These are phyloP conservation scores for Boletus subparvulus DNA, from an alignment of 768 basidiomycete species.

Conservation along the genomic window DNA sequence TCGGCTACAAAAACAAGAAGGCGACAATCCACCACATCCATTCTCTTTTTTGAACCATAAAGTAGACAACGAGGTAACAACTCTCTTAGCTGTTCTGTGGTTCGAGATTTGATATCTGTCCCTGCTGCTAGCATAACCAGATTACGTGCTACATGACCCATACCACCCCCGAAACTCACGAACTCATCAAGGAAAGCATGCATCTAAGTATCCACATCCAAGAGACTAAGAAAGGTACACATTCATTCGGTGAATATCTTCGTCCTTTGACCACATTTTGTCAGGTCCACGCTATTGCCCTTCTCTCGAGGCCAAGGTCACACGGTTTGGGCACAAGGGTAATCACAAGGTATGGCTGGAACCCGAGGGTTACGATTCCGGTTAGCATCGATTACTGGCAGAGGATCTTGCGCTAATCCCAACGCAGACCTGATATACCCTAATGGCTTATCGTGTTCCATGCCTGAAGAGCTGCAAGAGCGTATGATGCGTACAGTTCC, in stretches of 20 bases:
- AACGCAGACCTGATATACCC: constrained; percentile 79
- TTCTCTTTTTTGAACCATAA: constrained; percentile 73
- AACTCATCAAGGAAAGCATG: constrained; percentile 71
- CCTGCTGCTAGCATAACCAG: constrained; percentile 60
- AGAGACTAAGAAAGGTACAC: constrained; percentile 78
- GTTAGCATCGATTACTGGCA: constrained; percentile 36
- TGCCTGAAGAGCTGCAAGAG: constrained; percentile 85
- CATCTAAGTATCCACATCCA: constrained; percentile 83
- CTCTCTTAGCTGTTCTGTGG: neutral
- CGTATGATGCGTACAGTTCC: constrained; percentile 80
- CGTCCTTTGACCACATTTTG: neutral
- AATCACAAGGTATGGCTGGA: constrained; percentile 84
- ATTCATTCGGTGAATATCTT: neutral
- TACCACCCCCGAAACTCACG: constrained; percentile 73
- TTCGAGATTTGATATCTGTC: neutral
- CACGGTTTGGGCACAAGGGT: constrained; percentile 70
- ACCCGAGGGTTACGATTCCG: constrained; percentile 88
- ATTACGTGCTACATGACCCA: constrained; percentile 68
- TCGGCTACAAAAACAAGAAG: constrained; percentile 59
- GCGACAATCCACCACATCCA: constrained; percentile 62
- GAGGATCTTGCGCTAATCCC: neutral
- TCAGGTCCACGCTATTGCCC: constrained; percentile 90
- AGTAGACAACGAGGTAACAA: constrained; percentile 68
- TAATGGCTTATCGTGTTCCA: constrained; percentile 83
- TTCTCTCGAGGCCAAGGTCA: constrained; percentile 83